A percentile compares a stretch with the other conserved stretches of the same genome.
Evolutionary conservation across 352 stramenopile species (phyloP).

Genomic region (Thalassiosira hispida): DNA sequence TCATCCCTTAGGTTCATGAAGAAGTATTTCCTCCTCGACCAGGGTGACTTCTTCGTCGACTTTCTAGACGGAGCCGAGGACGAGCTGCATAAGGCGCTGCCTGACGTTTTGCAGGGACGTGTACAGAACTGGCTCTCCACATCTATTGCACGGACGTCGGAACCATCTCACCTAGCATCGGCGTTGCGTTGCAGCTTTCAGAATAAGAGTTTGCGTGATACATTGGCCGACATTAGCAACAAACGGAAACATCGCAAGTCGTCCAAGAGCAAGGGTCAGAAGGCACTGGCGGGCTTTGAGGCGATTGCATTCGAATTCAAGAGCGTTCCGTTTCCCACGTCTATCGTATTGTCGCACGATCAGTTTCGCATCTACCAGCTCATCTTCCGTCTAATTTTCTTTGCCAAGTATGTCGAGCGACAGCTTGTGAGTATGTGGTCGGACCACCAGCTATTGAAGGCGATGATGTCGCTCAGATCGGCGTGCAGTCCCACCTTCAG

Average conservation of each 20-base stretch:
- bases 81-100: constrained; percentile 90
- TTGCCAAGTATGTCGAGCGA: constrained; percentile 98
- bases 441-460: constrained; percentile 91
- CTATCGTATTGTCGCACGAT: constrained; percentile 94
- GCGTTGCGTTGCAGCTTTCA: constrained; percentile 65
- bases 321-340: constrained; percentile 95
- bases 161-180: constrained; percentile 42
- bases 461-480: constrained; percentile 77
- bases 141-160: constrained; percentile 40
- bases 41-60: constrained; percentile 98
- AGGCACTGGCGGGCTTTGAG: constrained; percentile 90
- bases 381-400: constrained; percentile 98
- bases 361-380: constrained; percentile 98
- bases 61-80: constrained; percentile 96
- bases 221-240: constrained; percentile 53
- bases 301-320: constrained; percentile 95
- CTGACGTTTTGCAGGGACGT: constrained; percentile 62
- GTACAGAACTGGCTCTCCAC: constrained; percentile 93
- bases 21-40: constrained; percentile 98
- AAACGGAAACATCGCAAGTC: constrained; percentile 34
- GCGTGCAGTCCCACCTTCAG: constrained; percentile 92
- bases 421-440: constrained; percentile 94
- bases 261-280: constrained; percentile 51
- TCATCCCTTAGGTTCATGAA: constrained; percentile 89
- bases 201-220: constrained; percentile 56